Percentiles rank a stretch among this genome's conserved stretches.
These are phyloP conservation scores for Ceratocystis harringtonii DNA, from an alignment of 2,329 filamentous ascomycete species.

Conservation along the genomic window DNA sequence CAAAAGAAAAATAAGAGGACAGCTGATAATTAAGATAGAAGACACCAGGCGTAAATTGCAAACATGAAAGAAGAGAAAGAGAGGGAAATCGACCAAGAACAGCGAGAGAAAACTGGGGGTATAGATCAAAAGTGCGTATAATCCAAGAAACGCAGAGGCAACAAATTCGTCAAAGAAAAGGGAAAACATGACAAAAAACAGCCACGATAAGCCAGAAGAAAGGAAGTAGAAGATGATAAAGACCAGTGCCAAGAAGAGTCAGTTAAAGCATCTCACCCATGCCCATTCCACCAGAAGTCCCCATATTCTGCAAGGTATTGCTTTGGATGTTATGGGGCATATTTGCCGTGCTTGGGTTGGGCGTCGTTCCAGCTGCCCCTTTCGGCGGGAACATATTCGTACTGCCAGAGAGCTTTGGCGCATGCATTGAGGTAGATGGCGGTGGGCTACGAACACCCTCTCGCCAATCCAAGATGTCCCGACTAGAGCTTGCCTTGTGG, in stretches of 20 bases:
- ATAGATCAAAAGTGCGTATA: not conserved
- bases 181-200: not conserved
- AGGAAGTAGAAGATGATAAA: not conserved
- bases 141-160: not conserved
- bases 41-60: not conserved
- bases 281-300: not conserved
- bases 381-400: conserved; percentile 25
- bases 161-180: not conserved
- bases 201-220: not conserved
- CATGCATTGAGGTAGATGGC: conserved; percentile 20
- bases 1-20: not conserved
- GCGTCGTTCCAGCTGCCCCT: not conserved
- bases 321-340: not conserved
- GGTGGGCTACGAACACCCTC: conserved; percentile 10
- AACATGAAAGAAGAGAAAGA: not conserved
- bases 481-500: conserved; percentile 7
- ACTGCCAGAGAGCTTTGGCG: conserved; percentile 27
- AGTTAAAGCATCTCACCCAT: conserved; percentile 9
- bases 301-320: not conserved
- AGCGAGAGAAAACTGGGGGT: not conserved
- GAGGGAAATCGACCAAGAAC: not conserved
- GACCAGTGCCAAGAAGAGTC: not conserved
- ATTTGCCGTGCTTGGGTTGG: not conserved
- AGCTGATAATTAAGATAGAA: not conserved
- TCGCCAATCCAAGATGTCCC: conserved; percentile 10